phyloP scores from a whole-genome alignment of 2,329 filamentous ascomycete species.

The Cadophora sp. region DNA sequence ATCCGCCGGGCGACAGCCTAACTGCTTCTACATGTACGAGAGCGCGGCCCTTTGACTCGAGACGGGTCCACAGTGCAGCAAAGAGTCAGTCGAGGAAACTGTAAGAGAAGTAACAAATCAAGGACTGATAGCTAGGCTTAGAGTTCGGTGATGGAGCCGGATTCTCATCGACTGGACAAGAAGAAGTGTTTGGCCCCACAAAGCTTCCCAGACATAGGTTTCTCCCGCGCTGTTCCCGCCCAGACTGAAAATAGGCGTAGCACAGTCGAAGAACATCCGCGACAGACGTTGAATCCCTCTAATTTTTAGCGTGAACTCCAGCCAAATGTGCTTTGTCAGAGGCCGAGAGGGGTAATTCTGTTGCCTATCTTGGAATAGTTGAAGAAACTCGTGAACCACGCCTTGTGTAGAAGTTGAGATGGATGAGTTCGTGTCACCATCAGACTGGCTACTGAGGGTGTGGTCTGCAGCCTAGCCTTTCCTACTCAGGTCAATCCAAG shows the following conservation, averaged over 20 bases:
- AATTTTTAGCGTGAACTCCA: background rate
- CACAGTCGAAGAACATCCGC: background rate
- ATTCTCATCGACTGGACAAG: background rate
- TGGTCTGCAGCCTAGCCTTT: slow-evolving; percentile 5
- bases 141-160: background rate
- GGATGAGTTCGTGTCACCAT: slow-evolving; percentile 8
- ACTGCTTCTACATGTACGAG: background rate
- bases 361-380: background rate
- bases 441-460: slow-evolving; percentile 10
- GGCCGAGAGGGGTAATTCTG: background rate
- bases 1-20: background rate
- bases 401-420: slow-evolving; percentile 1
- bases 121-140: background rate
- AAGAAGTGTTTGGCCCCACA: background rate
- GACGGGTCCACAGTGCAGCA: background rate
- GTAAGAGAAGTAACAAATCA: background rate
- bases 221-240: background rate
- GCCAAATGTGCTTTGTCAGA: background rate
- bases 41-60: background rate
- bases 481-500: background rate
- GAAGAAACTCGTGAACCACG: background rate
- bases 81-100: background rate
- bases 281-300: background rate
- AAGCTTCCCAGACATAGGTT: background rate
- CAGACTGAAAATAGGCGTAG: background rate